phyloP scores from a whole-genome alignment of 805 yeast genomes.

The Cyberlindnera mycetangii region DNA sequence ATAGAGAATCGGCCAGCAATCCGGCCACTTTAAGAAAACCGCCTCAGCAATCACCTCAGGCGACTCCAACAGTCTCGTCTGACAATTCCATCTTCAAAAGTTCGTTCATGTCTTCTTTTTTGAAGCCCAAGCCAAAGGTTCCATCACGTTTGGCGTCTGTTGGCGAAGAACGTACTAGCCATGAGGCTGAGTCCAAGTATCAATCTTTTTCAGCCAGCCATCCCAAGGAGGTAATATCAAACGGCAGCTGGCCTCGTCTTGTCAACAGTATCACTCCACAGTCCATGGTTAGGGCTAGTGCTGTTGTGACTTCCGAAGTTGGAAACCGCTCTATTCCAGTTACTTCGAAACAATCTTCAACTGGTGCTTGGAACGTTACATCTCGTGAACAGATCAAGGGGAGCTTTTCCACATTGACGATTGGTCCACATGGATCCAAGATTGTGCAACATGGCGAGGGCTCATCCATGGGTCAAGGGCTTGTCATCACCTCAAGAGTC shows the following conservation, averaged over 20 bases:
- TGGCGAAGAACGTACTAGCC: slow-evolving; percentile 1
- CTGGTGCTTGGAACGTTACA: slow-evolving; percentile 3
- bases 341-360: background rate
- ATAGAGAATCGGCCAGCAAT: slow-evolving; percentile 4
- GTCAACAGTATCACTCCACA: slow-evolving; percentile 4
- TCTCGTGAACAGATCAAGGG: slow-evolving; percentile 19
- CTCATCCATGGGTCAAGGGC: slow-evolving; percentile 20
- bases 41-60: background rate
- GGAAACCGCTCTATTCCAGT: background rate
- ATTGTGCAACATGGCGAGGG: slow-evolving; percentile 28
- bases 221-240: background rate
- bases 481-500: slow-evolving; percentile 25
- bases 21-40: background rate
- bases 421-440: slow-evolving; percentile 28
- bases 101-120: slow-evolving; percentile 5
- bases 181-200: background rate
- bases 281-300: background rate
- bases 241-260: slow-evolving; percentile 5
- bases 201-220: slow-evolving; percentile 5
- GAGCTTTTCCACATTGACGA: slow-evolving; percentile 26
- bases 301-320: slow-evolving; percentile 7
- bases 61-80: background rate
- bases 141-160: background rate
- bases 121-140: slow-evolving; percentile 2
- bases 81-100: background rate